Conservation (phyloP, 148 eudicot genomes). For the Limonium bicolor region DNA sequence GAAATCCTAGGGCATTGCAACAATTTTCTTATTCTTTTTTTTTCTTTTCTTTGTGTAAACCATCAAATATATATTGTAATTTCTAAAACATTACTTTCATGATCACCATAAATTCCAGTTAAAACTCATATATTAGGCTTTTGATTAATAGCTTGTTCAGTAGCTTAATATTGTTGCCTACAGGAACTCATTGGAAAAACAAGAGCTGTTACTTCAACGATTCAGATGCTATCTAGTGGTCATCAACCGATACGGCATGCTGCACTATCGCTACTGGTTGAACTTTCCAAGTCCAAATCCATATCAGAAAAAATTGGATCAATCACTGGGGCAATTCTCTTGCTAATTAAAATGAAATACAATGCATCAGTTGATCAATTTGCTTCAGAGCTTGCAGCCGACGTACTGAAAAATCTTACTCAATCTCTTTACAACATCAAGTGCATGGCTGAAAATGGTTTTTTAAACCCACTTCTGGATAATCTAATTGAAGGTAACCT, state of each 20-base stretch:
- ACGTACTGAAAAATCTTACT: conserved; percentile 48
- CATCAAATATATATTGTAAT: background rate
- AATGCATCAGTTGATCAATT: conserved; percentile 1
- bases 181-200: conserved; percentile 48
- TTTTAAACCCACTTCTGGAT: conserved; percentile 48
- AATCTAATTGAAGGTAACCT: conserved; percentile 58
- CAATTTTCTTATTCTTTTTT: background rate
- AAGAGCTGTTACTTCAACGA: conserved; percentile 28
- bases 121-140: no score
- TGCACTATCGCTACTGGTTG: conserved; percentile 40
- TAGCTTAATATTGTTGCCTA: no score
- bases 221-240: conserved; percentile 55
- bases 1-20: no score
- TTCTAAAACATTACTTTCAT: no score
- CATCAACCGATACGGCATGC: conserved; percentile 47
- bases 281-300: conserved; percentile 35
- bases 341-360: conserved; percentile 8
- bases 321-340: conserved; percentile 3
- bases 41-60: background rate
- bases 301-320: conserved; percentile 15
- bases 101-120: no score
- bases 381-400: conserved; percentile 23
- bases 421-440: conserved; percentile 41
- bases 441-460: conserved; percentile 78
- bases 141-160: no score